phyloP scores from a whole-genome alignment of 805 yeast species.

The Hanseniaspora taiwanica region DNA sequence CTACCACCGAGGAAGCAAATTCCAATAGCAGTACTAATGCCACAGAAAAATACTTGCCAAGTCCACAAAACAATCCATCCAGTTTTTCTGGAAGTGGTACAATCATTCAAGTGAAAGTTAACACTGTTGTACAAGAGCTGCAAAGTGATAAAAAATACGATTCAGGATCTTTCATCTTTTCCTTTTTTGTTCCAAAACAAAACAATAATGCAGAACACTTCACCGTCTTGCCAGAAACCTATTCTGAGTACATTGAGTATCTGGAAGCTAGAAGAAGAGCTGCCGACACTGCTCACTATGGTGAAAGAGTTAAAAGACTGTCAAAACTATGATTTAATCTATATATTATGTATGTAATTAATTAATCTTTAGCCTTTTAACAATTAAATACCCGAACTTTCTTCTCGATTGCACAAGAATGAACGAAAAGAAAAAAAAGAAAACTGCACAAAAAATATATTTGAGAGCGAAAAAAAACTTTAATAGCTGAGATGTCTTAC shows the following conservation, averaged over 20 bases:
- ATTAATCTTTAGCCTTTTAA: too few relatives aligned
- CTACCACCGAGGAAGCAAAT: slow-evolving; percentile 16
- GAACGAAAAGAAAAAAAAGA: too few relatives aligned
- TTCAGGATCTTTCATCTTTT: slow-evolving; percentile 79
- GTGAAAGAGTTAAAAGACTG: slow-evolving; percentile 12
- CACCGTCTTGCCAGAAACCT: slow-evolving; percentile 68
- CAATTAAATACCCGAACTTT: too few relatives aligned
- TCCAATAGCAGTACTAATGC: slow-evolving; percentile 13
- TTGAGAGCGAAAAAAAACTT: too few relatives aligned
- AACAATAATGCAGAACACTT: slow-evolving; percentile 20
- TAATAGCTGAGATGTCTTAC: too few relatives aligned
- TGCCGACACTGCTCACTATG: slow-evolving; percentile 62
- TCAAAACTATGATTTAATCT: background rate
- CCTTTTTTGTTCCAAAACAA: slow-evolving; percentile 71
- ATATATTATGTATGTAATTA: too few relatives aligned
- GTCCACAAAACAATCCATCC: slow-evolving; percentile 28
- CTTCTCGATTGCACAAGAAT: too few relatives aligned
- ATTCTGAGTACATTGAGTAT: slow-evolving; percentile 85
- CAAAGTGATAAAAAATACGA: slow-evolving; percentile 48
- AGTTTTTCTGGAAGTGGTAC: slow-evolving; percentile 63
- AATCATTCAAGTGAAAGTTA: slow-evolving; percentile 78
- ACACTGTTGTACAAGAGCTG: slow-evolving; percentile 60
- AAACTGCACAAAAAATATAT: too few relatives aligned
- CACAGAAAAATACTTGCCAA: slow-evolving; percentile 37
- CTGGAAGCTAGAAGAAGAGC: slow-evolving; percentile 88